Conservation (phyloP, 176 grass and related monocot genomes). For the Lolium perenne region DNA sequence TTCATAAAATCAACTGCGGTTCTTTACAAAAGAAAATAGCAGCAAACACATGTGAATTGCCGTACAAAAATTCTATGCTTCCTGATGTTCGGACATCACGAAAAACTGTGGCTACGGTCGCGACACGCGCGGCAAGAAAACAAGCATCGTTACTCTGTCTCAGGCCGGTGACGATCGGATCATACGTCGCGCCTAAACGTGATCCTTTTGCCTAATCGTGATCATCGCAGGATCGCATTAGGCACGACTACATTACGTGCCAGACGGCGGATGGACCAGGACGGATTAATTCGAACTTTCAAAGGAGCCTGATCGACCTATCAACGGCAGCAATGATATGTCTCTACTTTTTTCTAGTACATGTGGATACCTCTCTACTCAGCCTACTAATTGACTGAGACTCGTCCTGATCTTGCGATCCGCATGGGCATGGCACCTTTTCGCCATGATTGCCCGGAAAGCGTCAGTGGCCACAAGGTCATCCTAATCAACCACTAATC, state of each 20-base stretch:
- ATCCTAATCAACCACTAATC: neutral
- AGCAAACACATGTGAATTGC: no score
- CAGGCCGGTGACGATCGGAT: neutral
- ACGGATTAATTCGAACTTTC: neutral
- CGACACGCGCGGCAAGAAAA: neutral
- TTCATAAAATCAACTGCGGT: no score
- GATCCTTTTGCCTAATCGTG: neutral
- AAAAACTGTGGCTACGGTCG: neutral
- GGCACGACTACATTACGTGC: neutral
- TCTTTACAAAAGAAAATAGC: no score
- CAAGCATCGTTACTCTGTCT: neutral
- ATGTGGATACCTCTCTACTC: neutral
- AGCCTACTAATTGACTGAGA: neutral
- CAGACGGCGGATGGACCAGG: neutral
- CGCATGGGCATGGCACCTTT: neutral
- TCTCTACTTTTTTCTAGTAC: neutral
- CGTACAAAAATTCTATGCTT: neutral
- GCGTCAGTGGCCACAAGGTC: neutral
- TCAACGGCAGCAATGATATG: neutral
- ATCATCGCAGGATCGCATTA: slow-evolving; percentile 1
- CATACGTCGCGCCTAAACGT: neutral
- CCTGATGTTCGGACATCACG: neutral
- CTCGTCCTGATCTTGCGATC: neutral
- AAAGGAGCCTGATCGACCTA: neutral
- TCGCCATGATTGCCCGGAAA: neutral